Conservation (phyloP, 768 basidiomycete species). For the Tulasnella sp. region DNA sequence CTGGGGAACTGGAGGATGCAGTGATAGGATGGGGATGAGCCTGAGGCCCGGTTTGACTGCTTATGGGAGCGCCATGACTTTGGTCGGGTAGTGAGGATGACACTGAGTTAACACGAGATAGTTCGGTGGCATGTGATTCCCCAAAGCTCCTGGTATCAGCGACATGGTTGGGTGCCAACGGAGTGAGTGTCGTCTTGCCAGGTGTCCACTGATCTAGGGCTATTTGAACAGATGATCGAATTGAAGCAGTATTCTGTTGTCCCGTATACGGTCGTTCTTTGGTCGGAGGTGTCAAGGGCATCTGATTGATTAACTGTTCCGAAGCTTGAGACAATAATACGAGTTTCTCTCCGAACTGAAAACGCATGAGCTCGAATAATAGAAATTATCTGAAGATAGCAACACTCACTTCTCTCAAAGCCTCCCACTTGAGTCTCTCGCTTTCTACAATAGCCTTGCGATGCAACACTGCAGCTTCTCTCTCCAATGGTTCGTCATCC, state of each 20-base stretch:
- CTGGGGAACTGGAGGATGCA: background rate
- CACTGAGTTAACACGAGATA: conserved; percentile 37
- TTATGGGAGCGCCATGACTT: conserved; percentile 20
- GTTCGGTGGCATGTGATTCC: conserved; percentile 65
- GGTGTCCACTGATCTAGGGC: conserved; percentile 68
- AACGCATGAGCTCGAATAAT: background rate
- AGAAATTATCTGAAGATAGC: background rate
- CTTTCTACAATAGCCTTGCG: conserved; percentile 64
- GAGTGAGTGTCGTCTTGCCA: conserved; percentile 43
- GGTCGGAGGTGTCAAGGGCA: conserved; percentile 58
- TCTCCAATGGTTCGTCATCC: conserved; percentile 54
- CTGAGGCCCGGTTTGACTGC: background rate
- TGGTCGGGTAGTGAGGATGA: conserved; percentile 20
- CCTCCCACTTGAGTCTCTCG: conserved; percentile 67
- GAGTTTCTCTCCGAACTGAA: conserved; percentile 70
- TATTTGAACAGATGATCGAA: conserved; percentile 61
- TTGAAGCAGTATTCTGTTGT: conserved; percentile 47
- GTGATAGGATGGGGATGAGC: conserved; percentile 19
- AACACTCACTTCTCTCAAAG: conserved; percentile 53
- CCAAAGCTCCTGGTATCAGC: conserved; percentile 68
- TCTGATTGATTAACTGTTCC: conserved; percentile 42
- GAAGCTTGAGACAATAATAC: conserved; percentile 60
- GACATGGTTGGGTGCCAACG: conserved; percentile 27
- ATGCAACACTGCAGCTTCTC: conserved; percentile 56
- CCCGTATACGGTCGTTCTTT: conserved; percentile 44